Percentiles rank a stretch among this genome's conserved stretches.
Conservation (phyloP, 2,329 filamentous ascomycete species). For the Aspergillus tubingensis region DNA sequence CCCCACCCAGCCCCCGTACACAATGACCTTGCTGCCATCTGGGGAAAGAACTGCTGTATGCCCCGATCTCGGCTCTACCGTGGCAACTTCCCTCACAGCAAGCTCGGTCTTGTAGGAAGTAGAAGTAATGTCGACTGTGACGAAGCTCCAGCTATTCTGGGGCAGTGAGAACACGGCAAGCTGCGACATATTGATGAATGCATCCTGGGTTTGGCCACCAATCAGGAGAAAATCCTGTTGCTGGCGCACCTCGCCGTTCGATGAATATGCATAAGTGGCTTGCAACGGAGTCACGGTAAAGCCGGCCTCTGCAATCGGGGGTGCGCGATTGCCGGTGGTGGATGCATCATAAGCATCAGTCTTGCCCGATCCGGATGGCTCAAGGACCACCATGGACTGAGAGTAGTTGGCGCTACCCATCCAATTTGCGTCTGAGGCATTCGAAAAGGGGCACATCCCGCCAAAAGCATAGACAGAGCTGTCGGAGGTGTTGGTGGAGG, state of each 20-base stretch:
- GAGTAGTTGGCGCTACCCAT: conserved; percentile 74
- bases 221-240: conserved; percentile 78
- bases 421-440: conserved; percentile 57
- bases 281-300: conserved; percentile 77
- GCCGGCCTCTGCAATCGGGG: conserved; percentile 80
- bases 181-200: conserved; percentile 94
- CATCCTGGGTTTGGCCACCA: conserved; percentile 78
- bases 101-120: conserved; percentile 56
- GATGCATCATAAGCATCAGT: conserved; percentile 46
- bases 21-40: conserved; percentile 74
- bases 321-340: conserved; percentile 55
- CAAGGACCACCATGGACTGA: conserved; percentile 71
- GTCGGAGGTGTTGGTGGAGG: conserved; percentile 57
- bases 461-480: conserved; percentile 69
- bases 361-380: conserved; percentile 26
- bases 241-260: conserved; percentile 64
- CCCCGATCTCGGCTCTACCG: conserved; percentile 79
- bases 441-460: conserved; percentile 74
- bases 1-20: conserved; percentile 92
- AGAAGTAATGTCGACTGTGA: conserved; percentile 60
- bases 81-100: conserved; percentile 49
- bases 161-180: conserved; percentile 85
- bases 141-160: conserved; percentile 82
- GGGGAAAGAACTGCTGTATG: conserved; percentile 81
- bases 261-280: conserved; percentile 69